A percentile compares a stretch with the other conserved stretches of the same genome.
Conservation (phyloP, 176 grass and related monocot genomes). For the Raddia guianensis region DNA sequence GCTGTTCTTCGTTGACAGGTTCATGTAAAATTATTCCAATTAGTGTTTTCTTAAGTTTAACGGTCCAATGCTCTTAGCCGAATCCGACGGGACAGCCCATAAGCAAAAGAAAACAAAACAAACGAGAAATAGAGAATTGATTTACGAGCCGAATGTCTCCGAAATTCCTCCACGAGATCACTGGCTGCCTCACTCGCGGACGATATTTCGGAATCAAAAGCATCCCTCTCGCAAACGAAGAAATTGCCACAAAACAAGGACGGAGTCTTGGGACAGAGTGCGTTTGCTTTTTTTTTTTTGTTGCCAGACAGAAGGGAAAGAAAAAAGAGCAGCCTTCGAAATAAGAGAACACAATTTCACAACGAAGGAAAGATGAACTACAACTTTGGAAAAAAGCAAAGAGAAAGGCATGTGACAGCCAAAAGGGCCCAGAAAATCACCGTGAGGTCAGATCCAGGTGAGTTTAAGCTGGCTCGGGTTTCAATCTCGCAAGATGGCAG, state of each 20-base stretch:
- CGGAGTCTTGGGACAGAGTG: conserved; percentile 69
- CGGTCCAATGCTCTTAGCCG: no score
- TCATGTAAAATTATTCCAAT: no score
- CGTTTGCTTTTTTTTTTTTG: conserved; percentile 40
- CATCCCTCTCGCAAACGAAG: conserved; percentile 72
- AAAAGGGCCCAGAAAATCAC: conserved; percentile 78
- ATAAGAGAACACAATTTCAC: no score
- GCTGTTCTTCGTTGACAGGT: no score
- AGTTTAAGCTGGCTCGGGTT: conserved; percentile 51
- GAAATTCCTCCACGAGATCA: conserved; percentile 51
- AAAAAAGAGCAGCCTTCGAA: no score
- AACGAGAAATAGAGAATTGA: no score
- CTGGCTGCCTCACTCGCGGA: conserved; percentile 19
- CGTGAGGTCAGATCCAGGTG: conserved; percentile 64
- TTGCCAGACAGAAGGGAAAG: not conserved
- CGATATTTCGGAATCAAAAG: not conserved
- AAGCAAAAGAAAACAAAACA: no score
- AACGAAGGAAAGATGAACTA: no score
- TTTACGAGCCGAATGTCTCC: conserved; percentile 4
- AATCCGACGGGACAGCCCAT: no score
- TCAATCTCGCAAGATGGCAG: conserved; percentile 65
- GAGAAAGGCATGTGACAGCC: conserved; percentile 29
- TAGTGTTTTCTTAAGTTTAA: no score
- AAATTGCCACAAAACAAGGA: conserved; percentile 83
- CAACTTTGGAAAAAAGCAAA: not conserved